phyloP scores from a whole-genome alignment of 23 red algal genomes.

The Cyanidium caldarium region DNA sequence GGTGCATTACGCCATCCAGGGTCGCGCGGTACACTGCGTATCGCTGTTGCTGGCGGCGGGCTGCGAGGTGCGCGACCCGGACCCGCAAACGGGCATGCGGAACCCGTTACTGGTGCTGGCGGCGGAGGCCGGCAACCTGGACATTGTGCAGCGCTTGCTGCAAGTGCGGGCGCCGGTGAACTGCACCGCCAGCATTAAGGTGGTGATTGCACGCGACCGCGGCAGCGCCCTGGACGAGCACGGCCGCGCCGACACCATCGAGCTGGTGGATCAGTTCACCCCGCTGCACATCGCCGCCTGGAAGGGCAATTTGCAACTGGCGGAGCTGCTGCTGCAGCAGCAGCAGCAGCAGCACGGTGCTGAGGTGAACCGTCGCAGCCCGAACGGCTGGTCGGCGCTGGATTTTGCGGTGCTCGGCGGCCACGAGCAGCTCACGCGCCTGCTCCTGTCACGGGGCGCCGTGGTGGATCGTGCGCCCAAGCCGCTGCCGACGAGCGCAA shows the following conservation, averaged over 20 bases:
- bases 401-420: slow-evolving; percentile 83
- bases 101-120: slow-evolving; percentile 63
- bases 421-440: neutral
- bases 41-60: slow-evolving; percentile 34
- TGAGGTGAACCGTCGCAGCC: slow-evolving; percentile 41
- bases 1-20: slow-evolving; percentile 67
- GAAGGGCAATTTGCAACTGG: slow-evolving; percentile 48
- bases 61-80: slow-evolving; percentile 19
- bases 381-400: slow-evolving; percentile 71
- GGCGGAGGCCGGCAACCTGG: slow-evolving; percentile 41
- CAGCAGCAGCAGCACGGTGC: slow-evolving; percentile 45
- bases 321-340: slow-evolving; percentile 41
- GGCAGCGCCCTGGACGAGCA: neutral
- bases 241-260: slow-evolving; percentile 20
- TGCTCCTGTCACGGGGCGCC: slow-evolving; percentile 9
- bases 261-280: slow-evolving; percentile 53
- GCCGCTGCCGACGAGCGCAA: neutral
- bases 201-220: slow-evolving; percentile 13
- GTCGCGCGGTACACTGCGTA: slow-evolving; percentile 25
- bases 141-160: slow-evolving; percentile 42
- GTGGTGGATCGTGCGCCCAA: slow-evolving; percentile 11
- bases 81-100: neutral
- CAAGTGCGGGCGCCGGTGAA: slow-evolving; percentile 30
- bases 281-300: slow-evolving; percentile 66
- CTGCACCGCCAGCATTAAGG: slow-evolving; percentile 37